Base-by-base conservation (phyloP, 768 basidiomycete genomes). In the Kwoniella newhampshirensis region DNA sequence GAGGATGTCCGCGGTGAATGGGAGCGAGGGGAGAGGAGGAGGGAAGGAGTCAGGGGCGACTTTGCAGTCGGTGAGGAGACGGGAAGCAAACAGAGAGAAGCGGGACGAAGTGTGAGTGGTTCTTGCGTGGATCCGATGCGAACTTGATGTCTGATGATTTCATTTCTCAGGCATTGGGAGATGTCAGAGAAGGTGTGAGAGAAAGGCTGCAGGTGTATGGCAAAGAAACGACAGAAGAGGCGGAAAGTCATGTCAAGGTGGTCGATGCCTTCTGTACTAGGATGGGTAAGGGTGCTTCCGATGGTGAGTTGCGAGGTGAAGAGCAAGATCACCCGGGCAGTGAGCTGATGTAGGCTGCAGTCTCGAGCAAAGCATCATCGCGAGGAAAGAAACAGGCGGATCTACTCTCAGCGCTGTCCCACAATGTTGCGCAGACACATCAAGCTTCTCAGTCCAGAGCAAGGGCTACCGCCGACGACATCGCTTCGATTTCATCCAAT, bases 11-110 rank as follows among this genome's bases (percentile, higher is more conserved):
- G 40, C 12, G 44, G 28, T 2, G 56, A 40, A 21, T 49, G 54
- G 23, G 63, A 46, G 18, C 78, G 82, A 54, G 82, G 81, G 1
- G 82, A 85, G 65, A 78, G 79, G 42, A 79, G 80, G 43, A 75
- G 87, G 62, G 73, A 70, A 17, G 71, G 77, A 32, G 82, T 86
- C 43, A 74, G 78, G 13, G 73, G 80, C 37, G 81, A 80, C 43
- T 23, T 70, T 27, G 35, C 45, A 8, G 26, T 52, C 21, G 63
- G 40, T 2, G 21, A 11, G 28, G 45, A 48, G 39, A 60, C 59
- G 1, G 59, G 39, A 25, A 42, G 7, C 42, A 53, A 25, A 36
- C 68, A 70, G 35, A 51, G 68, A 4, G 42, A 49, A 28, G 35
- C 54, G 11, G 70, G 68, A 9, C 28, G 44, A 51, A 26, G 36